Percentiles rank a stretch among this genome's conserved stretches.
These are phyloP conservation scores for Cucumis hystrix DNA, from an alignment of 306 rosid species.

Conservation along the genomic window DNA sequence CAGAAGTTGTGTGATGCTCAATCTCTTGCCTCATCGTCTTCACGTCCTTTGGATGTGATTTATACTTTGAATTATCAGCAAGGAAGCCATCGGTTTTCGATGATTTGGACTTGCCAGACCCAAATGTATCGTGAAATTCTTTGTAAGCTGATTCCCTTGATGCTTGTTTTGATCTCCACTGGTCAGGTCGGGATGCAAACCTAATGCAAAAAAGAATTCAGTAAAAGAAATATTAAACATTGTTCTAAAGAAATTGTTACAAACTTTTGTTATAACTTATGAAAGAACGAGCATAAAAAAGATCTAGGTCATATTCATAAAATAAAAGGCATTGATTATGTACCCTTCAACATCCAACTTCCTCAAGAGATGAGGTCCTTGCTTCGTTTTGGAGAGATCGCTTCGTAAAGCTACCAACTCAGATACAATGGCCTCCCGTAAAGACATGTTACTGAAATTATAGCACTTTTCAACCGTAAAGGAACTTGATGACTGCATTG, in stretches of 20 bases:
- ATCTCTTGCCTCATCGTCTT: conserved; percentile 59
- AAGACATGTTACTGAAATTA: conserved; percentile 46
- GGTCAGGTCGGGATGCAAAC: conserved; percentile 63
- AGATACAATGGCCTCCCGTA: conserved; percentile 66
- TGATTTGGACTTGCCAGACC: conserved; percentile 37
- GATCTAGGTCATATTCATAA: background rate
- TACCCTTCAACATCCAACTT: conserved; percentile 80
- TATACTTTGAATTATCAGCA: conserved; percentile 24
- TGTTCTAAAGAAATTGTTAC: conserved; percentile 5
- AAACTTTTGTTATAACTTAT: background rate
- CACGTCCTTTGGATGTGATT: conserved; percentile 26
- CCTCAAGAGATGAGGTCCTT: conserved; percentile 70
- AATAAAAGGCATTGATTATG: background rate
- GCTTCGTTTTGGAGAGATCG: conserved; percentile 77
- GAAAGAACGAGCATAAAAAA: background rate
- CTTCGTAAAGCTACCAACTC: conserved; percentile 49
- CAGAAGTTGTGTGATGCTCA: conserved; percentile 34
- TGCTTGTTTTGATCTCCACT: conserved; percentile 77
- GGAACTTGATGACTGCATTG: conserved; percentile 54
- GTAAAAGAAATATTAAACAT: background rate
- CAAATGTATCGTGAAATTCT: conserved; percentile 60
- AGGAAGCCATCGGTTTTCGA: conserved; percentile 32
- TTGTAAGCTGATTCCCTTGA: conserved; percentile 62
- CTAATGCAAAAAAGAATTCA: conserved; percentile 26
- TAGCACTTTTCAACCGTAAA: conserved; percentile 78